Base-by-base conservation (phyloP, 163 green algal species). In the Scenedesmus sp. region DNA sequence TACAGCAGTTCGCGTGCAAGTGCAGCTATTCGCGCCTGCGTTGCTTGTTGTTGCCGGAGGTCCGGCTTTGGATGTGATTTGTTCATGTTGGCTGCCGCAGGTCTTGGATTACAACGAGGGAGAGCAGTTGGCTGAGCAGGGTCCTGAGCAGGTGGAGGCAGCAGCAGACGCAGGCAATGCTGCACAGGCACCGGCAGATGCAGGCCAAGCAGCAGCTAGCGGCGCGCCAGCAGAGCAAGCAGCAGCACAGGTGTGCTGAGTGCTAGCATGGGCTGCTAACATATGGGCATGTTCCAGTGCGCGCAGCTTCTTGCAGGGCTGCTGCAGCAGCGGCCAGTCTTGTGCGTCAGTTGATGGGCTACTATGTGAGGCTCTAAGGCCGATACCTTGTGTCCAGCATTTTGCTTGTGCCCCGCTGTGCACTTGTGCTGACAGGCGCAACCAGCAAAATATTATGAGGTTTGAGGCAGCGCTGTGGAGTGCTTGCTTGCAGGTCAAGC, bases 81-180 rank as follows among this genome's bases (percentile, higher is more conserved):
- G 0, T 40, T 5, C 20, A 37, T 59, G 22, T 4, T 65, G 35
- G 42, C 20, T 22, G 16, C 42, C 22, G 42, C 59, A 89, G 83
- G 81, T 87, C 5, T 12, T 89, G 59, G 83, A 89, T 49, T 91
- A 81, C 53, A 85, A 59, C 70, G 90, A 73, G 70, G 85, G 82
- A 3, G 89, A 94, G 43, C 85, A 93, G 40, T 89, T 89, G 44
- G 72, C 86, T 37, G 92, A 94, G 85, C 85, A 93, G 40, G 90
- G 91, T 59, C 53, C 86, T 37, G 92, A 94, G 85, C 90, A 94
- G 73, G 30, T 46, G n/a, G 89, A 90, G 26, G 72, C 89, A 56
- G 80, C 79, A 35, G 49, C 82, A 68, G 87, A 88, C 9, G 61
- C 61, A 44, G 42, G 37, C n/a, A 37, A 46, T 15, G 35, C 35